phyloP scores from a whole-genome alignment of 495 filamentous ascomycete genomes.

The Pyrenula massariospora region DNA sequence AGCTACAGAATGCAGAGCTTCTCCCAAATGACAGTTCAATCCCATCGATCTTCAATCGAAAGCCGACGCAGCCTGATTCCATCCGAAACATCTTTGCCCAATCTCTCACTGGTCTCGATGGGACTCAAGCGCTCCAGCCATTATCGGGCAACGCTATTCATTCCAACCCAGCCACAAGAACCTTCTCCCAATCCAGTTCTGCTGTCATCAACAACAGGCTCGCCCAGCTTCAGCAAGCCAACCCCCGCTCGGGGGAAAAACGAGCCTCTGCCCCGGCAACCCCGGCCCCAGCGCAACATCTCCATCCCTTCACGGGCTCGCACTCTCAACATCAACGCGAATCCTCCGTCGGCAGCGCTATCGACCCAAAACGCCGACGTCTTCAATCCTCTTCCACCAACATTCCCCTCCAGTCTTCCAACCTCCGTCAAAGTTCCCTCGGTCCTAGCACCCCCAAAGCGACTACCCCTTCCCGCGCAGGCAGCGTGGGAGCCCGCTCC shows the following conservation, averaged over 20 bases:
- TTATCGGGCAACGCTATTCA: slow-evolving; percentile 31
- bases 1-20: slow-evolving; percentile 66
- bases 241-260: slow-evolving; percentile 5
- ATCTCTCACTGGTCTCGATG: slow-evolving; percentile 19
- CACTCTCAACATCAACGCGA: slow-evolving; percentile 50
- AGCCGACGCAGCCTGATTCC: slow-evolving; percentile 43
- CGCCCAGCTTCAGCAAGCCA: slow-evolving; percentile 1
- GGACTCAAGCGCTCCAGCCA: slow-evolving; percentile 17
- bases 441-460: slow-evolving; percentile 82
- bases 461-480: slow-evolving; percentile 54
- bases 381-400: slow-evolving; percentile 52
- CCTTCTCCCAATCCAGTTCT: slow-evolving; percentile 30
- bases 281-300: slow-evolving; percentile 48
- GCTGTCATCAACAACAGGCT: slow-evolving; percentile 4
- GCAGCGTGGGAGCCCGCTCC: slow-evolving; percentile 58
- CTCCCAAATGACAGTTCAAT: slow-evolving; percentile 67
- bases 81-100: slow-evolving; percentile 38
- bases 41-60: slow-evolving; percentile 63
- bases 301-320: slow-evolving; percentile 18
- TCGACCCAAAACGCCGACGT: slow-evolving; percentile 59
- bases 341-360: slow-evolving; percentile 56
- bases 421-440: slow-evolving; percentile 68
- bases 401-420: slow-evolving; percentile 58
- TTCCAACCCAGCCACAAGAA: slow-evolving; percentile 29
- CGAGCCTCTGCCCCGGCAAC: slow-evolving; percentile 53